These are phyloP conservation scores for Rosa lucieae DNA, from an alignment of 306 rosid species.

Conservation along the genomic window DNA sequence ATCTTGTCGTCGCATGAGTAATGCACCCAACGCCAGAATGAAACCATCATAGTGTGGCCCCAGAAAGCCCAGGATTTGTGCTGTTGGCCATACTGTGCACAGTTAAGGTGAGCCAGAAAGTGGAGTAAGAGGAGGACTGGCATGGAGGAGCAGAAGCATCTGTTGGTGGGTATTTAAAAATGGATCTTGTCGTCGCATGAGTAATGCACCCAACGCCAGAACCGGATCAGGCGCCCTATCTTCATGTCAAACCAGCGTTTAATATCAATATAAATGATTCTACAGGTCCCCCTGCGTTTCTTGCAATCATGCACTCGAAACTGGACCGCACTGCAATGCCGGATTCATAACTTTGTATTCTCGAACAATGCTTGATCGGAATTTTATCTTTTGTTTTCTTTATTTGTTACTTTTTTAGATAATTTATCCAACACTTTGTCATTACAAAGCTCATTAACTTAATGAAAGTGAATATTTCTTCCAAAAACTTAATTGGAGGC, in stretches of 20 bases:
- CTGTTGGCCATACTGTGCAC: not conserved
- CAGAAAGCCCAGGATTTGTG: slow-evolving; percentile 11
- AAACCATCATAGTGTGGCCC: slow-evolving; percentile 16
- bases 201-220: slow-evolving; percentile 23
- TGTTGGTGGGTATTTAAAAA: not conserved
- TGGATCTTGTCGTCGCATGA: slow-evolving; percentile 10
- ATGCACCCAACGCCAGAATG: slow-evolving; percentile 25
- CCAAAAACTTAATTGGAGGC: no score
- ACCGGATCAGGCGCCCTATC: slow-evolving; percentile 24
- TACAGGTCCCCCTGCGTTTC: not conserved
- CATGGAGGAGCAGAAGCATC: not conserved
- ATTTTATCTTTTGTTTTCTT: not conserved
- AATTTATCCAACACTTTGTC: no score
- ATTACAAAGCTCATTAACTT: no score
- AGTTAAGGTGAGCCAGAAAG: no score
- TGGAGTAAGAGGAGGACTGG: not conserved
- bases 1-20: slow-evolving; percentile 11
- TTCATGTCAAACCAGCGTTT: not conserved
- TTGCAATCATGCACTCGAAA: not conserved
- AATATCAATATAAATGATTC: slow-evolving; percentile 6
- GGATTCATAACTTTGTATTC: not conserved
- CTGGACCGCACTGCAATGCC: not conserved
- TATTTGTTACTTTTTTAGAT: no score
- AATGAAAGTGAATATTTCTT: no score
- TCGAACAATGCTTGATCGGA: not conserved